phyloP scores from a whole-genome alignment of 768 basidiomycete genomes.

The Tylopilus rubrobrunneus region DNA sequence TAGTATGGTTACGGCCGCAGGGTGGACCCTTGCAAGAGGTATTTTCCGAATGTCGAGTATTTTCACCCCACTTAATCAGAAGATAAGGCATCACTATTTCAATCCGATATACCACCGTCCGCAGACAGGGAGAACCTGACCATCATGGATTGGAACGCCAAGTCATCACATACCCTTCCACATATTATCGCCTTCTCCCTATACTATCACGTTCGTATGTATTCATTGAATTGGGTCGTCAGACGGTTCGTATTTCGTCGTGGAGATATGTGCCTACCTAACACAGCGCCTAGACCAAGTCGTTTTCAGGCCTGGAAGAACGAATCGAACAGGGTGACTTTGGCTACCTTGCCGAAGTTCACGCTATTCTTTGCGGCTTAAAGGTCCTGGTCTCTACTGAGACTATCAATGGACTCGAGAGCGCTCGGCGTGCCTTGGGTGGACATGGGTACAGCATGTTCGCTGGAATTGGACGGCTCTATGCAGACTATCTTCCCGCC shows the following conservation, averaged over 20 bases:
- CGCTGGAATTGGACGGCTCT: constrained; percentile 60
- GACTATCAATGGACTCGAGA: constrained; percentile 58
- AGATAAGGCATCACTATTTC: constrained; percentile 54
- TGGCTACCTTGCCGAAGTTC: constrained; percentile 65
- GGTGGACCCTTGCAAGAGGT: constrained; percentile 69
- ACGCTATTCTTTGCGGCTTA: constrained; percentile 65
- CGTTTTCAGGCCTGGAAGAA: constrained; percentile 47
- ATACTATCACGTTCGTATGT: constrained; percentile 67
- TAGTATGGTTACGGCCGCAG: constrained; percentile 63
- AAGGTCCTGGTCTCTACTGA: constrained; percentile 56
- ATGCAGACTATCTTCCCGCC: constrained; percentile 62
- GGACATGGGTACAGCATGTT: constrained; percentile 75
- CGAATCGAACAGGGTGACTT: constrained; percentile 55
- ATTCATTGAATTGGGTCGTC: constrained; percentile 59
- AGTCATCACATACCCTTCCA: constrained; percentile 68
- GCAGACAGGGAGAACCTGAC: constrained; percentile 59
- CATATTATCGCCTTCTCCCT: constrained; percentile 69
- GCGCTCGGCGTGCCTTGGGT: constrained; percentile 66
- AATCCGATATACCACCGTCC: constrained; percentile 68
- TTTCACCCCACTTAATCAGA: neutral
- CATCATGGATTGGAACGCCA: constrained; percentile 57
- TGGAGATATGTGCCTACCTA: neutral
- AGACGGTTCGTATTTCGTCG: constrained; percentile 42
- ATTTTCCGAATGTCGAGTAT: neutral
- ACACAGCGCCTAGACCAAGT: constrained; percentile 34